Conservation (phyloP, 305 asterid genomes). For the Solanum hybrid region DNA sequence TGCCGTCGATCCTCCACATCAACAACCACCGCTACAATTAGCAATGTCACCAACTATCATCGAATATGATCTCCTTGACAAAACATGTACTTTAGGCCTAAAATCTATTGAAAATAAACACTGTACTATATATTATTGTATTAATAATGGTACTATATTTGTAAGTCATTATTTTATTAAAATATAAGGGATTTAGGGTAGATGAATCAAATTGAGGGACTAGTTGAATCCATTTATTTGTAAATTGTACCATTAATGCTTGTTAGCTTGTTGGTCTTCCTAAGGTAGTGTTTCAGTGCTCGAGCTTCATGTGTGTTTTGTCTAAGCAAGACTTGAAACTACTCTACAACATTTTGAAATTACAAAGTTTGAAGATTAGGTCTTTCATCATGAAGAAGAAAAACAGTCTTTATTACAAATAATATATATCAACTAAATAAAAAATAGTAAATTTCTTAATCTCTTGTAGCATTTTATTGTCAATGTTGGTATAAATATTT, state of each 20-base stretch:
- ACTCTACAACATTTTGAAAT: background rate
- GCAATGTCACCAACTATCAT: background rate
- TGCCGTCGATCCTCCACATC: background rate
- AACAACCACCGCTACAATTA: background rate
- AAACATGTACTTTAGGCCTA: background rate
- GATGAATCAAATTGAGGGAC: background rate
- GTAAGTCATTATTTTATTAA: background rate
- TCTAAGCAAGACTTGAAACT: background rate
- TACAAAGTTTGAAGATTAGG: background rate
- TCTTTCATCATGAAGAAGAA: too few species aligned
- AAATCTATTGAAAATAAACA: background rate
- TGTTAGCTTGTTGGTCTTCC: background rate
- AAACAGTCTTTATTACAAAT: too few species aligned
- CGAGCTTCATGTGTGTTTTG: background rate
- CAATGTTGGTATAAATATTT: background rate
- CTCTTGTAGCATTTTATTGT: background rate
- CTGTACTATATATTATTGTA: background rate
- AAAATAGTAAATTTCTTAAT: background rate
- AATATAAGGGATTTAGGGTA: background rate
- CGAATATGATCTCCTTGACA: background rate
- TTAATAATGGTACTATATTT: too few species aligned
- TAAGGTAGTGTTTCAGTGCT: background rate
- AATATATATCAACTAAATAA: background rate
- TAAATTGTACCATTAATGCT: background rate
- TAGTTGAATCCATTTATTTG: background rate